Base-by-base conservation (phyloP, 2,329 filamentous ascomycete genomes). In the Rutstroemia sydowiana region DNA sequence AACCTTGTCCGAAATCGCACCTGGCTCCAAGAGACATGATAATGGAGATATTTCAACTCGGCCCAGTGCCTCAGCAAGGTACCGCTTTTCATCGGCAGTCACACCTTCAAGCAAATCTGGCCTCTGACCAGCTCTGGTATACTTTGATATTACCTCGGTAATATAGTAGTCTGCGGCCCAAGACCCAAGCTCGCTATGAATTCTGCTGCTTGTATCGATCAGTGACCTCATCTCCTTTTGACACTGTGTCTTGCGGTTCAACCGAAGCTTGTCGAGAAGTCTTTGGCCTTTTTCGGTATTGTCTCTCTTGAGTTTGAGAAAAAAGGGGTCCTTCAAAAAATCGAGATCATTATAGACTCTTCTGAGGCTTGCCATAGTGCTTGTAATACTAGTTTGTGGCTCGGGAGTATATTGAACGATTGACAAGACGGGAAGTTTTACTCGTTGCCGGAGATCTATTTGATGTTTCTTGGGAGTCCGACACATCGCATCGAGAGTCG, bases 121-220 rank as follows among this genome's bases (percentile, higher is more conserved):
- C 20, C 60, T 56, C 5, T 42, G n/a, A 63, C 71, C 2, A 75
- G 76, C 2, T 65, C 67, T 46, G 1, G 75, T 72, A 55, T 85
- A 76, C 1, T 68, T 68, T n/a, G 72, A 63, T 14, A 73, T 64
- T 37, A 68, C 56, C 26, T 66, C 54, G 51, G 69, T 63, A 9
- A 90, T 77, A 62, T 83, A 90, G 45, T 75, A 77, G 45, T 90
- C 82, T 0, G 77, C 76, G 1, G 84, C 84, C 84, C 85, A 91
- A 1, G 71, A 58, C 0, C 87, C 87, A 3, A 90, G 72, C 42
- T 85, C 76, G 3, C 16, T 26, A 3, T 65, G 58, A 20, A 71
- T 72, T 13, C 74, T 72, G 1, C 56, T 43, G 11, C 76, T 72
- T 30, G 75, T 78, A 2, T 70, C 69, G 40, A 71, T 70, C 7